Conservation (phyloP, 2,329 filamentous ascomycete genomes). For the Exophiala phaeomuriformis region DNA sequence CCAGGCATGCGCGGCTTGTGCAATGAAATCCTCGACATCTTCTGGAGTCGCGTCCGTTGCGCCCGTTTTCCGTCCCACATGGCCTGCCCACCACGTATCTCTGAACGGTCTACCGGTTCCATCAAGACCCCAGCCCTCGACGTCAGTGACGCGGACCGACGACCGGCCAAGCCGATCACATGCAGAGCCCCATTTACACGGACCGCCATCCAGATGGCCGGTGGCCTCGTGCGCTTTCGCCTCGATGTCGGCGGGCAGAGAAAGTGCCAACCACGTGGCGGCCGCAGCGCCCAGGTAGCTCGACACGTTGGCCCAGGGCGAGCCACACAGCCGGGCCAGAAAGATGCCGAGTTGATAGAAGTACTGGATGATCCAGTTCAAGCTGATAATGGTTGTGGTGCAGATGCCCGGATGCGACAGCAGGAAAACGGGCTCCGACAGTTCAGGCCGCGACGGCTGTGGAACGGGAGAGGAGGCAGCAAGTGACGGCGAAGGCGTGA, state of each 20-base stretch:
- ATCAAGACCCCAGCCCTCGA: conserved; percentile 72
- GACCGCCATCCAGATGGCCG: conserved; percentile 52
- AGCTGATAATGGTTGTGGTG: conserved; percentile 69
- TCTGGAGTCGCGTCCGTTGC: conserved; percentile 55
- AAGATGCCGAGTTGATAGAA: conserved; percentile 22
- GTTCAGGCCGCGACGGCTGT: conserved; percentile 16
- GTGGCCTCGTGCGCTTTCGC: conserved; percentile 39
- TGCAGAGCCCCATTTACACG: conserved; percentile 79
- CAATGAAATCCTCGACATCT: conserved; percentile 55
- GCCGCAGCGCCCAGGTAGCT: conserved; percentile 70
- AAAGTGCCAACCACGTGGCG: conserved; percentile 69
- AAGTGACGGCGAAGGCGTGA: conserved; percentile 20
- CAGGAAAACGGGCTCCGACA: conserved; percentile 58
- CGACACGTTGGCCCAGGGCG: conserved; percentile 77
- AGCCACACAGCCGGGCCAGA: conserved; percentile 68
- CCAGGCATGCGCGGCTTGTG: conserved; percentile 57
- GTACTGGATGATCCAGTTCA: conserved; percentile 43
- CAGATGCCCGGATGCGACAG: conserved; percentile 81
- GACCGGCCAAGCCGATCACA: conserved; percentile 50
- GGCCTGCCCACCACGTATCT: conserved; percentile 37
- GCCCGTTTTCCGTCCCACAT: conserved; percentile 51
- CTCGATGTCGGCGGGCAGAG: conserved; percentile 45
- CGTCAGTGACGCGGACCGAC: conserved; percentile 65
- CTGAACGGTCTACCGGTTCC: conserved; percentile 39
- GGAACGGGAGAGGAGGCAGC: conserved; percentile 2